Conservation (phyloP, 371 early-diverging fungal genomes). For the Lichtheimia ornata region DNA sequence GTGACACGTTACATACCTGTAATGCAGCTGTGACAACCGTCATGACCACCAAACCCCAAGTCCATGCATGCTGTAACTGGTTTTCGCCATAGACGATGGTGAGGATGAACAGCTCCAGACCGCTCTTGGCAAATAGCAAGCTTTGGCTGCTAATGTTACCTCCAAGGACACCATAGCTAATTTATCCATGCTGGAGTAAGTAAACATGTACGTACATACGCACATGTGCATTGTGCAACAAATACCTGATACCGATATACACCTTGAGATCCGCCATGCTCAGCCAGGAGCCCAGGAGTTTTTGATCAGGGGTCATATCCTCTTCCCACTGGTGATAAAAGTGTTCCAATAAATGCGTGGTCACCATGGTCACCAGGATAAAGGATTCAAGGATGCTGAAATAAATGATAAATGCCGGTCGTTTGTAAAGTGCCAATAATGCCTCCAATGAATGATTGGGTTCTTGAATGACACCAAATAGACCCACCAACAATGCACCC, state of each 20-base stretch:
- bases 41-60: constrained; percentile 70
- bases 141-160: constrained; percentile 79
- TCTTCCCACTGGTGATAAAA: constrained; percentile 31
- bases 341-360: constrained; percentile 54
- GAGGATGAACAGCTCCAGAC: constrained; percentile 71
- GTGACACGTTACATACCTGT: constrained; percentile 65
- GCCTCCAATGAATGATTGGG: constrained; percentile 74
- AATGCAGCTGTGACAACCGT: constrained; percentile 67
- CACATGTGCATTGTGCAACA: not conserved
- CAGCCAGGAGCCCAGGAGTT: constrained; percentile 25
- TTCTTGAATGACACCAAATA: constrained; percentile 78
- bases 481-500: constrained; percentile 72
- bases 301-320: constrained; percentile 19
- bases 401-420: constrained; percentile 73
- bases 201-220: too few relatives aligned
- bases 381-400: constrained; percentile 62
- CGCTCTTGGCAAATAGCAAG: constrained; percentile 80
- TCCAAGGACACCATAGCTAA: constrained; percentile 66
- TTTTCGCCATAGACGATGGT: constrained; percentile 62
- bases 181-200: too few relatives aligned
- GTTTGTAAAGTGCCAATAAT: constrained; percentile 67
- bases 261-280: constrained; percentile 29
- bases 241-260: constrained; percentile 45
- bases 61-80: constrained; percentile 71
- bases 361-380: constrained; percentile 52